Base-by-base conservation (phyloP, 2,329 filamentous ascomycete genomes). In the Aspergillus amoenus region DNA sequence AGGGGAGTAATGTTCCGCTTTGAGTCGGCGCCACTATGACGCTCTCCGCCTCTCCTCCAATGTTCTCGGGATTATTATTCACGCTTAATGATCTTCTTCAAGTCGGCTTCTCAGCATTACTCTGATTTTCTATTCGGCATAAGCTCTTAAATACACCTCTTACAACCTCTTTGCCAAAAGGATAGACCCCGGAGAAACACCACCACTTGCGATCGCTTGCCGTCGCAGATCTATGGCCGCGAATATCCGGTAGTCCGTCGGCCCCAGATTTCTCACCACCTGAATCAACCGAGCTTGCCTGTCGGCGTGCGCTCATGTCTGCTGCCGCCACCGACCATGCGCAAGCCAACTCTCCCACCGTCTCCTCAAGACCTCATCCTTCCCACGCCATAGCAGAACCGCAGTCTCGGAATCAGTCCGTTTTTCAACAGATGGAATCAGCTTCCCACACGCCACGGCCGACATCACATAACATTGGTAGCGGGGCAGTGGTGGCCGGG, bases 371-470 rank as follows among this genome's bases (percentile, higher is more conserved):
- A 47, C 47, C 60, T 51, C 37, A 53, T 22, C 48, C 62, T 27
- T 51, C 46, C 37, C 39, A 53, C 41, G 41, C 56, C 46, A 59
- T 47, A 58, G 52, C 63, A 47, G 62, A 66, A 44, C 50, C 58
- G 24, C 55, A 54, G 58, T 42, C 61, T 50, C 65, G 62, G 22
- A 60, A 62, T 24, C 58, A 57, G 54, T 49, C 55, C 55, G 52
- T 54, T 57, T 50, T n/a, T 18, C 55, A 54, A 13, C 65, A 64
- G 63, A 73, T 73, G 73, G 71, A 72, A 62, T 64, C 66, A 50
- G 64, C 64, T 56, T 61, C 67, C 60, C 67, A 69, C 61, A 61
- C 54, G 47, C 64, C 50, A 51, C 47, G 32, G 53, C 50, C 50
- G 30, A 40, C 49, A 55, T 52, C 59, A 57, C 21, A 55, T 58